Evolutionary conservation across 2,329 filamentous ascomycete species (phyloP).

Genomic region (Dactylellina parvicollis): DNA sequence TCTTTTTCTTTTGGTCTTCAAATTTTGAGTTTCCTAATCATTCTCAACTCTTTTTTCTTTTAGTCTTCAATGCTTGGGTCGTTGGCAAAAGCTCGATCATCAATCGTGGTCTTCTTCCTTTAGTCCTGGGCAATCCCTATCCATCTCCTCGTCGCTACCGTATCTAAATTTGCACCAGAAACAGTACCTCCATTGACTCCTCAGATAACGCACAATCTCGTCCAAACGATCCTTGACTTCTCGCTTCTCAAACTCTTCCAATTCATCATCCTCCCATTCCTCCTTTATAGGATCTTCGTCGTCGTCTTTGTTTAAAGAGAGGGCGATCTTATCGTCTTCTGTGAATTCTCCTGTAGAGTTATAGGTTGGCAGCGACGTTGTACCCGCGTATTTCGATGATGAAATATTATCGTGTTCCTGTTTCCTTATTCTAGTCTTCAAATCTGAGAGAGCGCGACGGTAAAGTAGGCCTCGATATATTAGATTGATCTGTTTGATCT

Average conservation of each 20-base stretch:
- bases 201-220: conserved; percentile 74
- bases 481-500: conserved; percentile 75
- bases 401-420: conserved; percentile 73
- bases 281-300: conserved; percentile 68
- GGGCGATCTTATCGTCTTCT: conserved; percentile 74
- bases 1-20: no score
- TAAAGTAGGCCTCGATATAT: conserved; percentile 81
- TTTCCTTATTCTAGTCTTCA: conserved; percentile 72
- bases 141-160: conserved; percentile 73
- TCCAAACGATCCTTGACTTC: conserved; percentile 73
- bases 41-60: no score
- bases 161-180: conserved; percentile 96
- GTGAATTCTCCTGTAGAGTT: conserved; percentile 74
- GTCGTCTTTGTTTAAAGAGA: conserved; percentile 64
- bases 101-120: conserved; percentile 74
- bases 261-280: conserved; percentile 80
- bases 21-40: no score
- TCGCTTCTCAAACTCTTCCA: conserved; percentile 80
- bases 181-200: conserved; percentile 80
- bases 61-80: neutral
- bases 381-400: conserved; percentile 58
- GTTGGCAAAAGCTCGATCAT: neutral
- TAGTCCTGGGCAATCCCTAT: conserved; percentile 83
- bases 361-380: conserved; percentile 70
- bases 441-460: conserved; percentile 74